Percentiles rank a stretch among this genome's conserved stretches.
Evolutionary conservation across 1,139 yeast species (phyloP).

Genomic region (Candida tetrigidarum): DNA sequence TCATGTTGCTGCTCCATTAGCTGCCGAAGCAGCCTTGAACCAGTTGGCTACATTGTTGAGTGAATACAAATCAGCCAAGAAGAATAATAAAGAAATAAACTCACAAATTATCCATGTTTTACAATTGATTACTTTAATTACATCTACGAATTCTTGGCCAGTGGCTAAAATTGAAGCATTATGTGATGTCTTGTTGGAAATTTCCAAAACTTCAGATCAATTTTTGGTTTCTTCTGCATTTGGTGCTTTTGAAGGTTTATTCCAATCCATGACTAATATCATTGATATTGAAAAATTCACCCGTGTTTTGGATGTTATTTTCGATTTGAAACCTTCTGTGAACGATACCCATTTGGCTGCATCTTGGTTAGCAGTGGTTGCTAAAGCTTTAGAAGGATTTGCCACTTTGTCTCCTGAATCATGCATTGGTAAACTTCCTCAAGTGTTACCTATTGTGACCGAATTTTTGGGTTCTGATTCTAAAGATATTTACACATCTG

Average conservation of each 20-base stretch:
- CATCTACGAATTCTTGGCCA: constrained; percentile 86
- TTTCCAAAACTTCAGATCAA: constrained; percentile 85
- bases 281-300: constrained; percentile 65
- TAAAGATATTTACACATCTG: constrained; percentile 70
- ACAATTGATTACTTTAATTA: constrained; percentile 71
- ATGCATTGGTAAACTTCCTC: constrained; percentile 61
- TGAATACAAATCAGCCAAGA: constrained; percentile 21
- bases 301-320: constrained; percentile 68
- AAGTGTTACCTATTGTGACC: constrained; percentile 59
- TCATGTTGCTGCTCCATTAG: constrained; percentile 73
- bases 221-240: constrained; percentile 81
- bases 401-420: constrained; percentile 59
- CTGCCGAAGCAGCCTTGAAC: constrained; percentile 71
- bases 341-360: constrained; percentile 89
- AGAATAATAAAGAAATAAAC: constrained; percentile 46
- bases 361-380: constrained; percentile 93
- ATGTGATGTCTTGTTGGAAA: constrained; percentile 74
- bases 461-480: constrained; percentile 70
- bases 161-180: constrained; percentile 65
- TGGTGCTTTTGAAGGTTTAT: constrained; percentile 83
- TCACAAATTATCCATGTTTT: constrained; percentile 74
- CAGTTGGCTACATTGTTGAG: constrained; percentile 51
- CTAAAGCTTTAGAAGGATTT: constrained; percentile 80
- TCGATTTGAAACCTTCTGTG: constrained; percentile 78
- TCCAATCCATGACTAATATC: constrained; percentile 71